Percentiles rank a stretch among this genome's conserved stretches.
Evolutionary conservation across 176 grass and related monocot genomes (phyloP).

Genomic region (Ampelocalamus luodianensis): DNA sequence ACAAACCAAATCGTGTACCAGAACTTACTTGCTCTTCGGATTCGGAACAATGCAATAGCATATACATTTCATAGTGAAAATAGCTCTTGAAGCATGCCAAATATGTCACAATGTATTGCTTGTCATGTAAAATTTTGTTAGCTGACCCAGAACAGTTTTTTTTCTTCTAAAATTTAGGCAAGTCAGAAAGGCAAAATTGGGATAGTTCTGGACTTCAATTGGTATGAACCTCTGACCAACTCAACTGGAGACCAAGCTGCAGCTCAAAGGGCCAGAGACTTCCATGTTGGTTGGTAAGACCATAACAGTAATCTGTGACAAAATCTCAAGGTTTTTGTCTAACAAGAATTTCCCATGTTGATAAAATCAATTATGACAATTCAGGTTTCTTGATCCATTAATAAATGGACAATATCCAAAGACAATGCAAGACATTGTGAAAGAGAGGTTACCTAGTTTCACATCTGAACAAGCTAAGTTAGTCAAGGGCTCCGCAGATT

Average conservation of each 20-base stretch:
- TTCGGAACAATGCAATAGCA: slow-evolving; percentile 1
- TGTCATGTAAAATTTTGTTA: slow-evolving; percentile 5
- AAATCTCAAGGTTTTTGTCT: slow-evolving; percentile 8
- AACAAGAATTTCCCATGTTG: slow-evolving; percentile 17
- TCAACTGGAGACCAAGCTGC: slow-evolving; percentile 68
- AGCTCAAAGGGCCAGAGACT: slow-evolving; percentile 83
- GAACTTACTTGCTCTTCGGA: slow-evolving; percentile 20
- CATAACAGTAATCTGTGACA: neutral
- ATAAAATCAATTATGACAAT: slow-evolving; percentile 5
- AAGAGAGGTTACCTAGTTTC: slow-evolving; percentile 76
- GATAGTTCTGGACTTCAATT: slow-evolving; percentile 77
- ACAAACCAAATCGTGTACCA: neutral
- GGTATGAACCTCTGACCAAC: slow-evolving; percentile 71
- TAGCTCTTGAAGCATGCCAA: neutral
- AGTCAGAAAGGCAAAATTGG: slow-evolving; percentile 75
- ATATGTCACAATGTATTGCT: slow-evolving; percentile 5
- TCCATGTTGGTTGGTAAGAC: slow-evolving; percentile 88
- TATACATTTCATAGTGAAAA: slow-evolving; percentile 21
- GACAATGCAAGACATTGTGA: slow-evolving; percentile 72
- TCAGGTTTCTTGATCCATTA: slow-evolving; percentile 86
- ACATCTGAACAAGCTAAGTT: slow-evolving; percentile 79
- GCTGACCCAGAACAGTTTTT: neutral
- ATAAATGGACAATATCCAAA: slow-evolving; percentile 73
- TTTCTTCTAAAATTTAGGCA: slow-evolving; percentile 44
- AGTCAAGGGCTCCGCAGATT: slow-evolving; percentile 88